phyloP scores from a whole-genome alignment of 192 early-diverging fungal species.

The Lobosporangium transversale region DNA sequence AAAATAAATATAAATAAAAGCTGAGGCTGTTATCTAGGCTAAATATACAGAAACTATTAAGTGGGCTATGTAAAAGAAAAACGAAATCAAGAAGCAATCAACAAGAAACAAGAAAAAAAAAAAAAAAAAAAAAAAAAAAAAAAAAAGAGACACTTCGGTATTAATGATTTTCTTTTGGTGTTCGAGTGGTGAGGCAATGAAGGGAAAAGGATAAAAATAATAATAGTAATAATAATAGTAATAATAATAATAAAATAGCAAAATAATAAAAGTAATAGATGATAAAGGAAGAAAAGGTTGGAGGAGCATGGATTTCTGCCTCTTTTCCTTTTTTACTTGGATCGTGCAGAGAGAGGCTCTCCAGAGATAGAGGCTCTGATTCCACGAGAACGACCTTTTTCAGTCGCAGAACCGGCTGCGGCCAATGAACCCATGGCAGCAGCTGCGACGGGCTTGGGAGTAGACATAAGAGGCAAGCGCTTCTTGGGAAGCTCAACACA shows the following conservation, averaged over 20 bases:
- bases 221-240: too few species aligned
- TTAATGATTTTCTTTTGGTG: slow-evolving; percentile 23
- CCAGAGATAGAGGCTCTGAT: slow-evolving; percentile 36
- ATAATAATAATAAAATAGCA: too few species aligned
- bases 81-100: slow-evolving; percentile 2
- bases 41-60: slow-evolving; percentile 23
- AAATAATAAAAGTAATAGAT: slow-evolving; percentile 2
- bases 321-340: slow-evolving; percentile 23
- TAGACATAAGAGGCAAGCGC: slow-evolving; percentile 69
- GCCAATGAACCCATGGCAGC: slow-evolving; percentile 1
- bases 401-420: slow-evolving; percentile 36
- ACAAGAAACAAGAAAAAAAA: slow-evolving; percentile 14
- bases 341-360: slow-evolving; percentile 13
- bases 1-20: slow-evolving; percentile 13
- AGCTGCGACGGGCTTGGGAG: slow-evolving; percentile 54
- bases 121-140: slow-evolving; percentile 13
- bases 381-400: slow-evolving; percentile 28
- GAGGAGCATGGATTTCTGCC: background rate
- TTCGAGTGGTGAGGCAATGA: background rate
- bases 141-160: slow-evolving; percentile 18
- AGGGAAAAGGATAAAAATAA: slow-evolving; percentile 7
- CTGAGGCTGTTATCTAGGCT: slow-evolving; percentile 15
- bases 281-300: background rate
- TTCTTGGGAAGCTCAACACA: slow-evolving; percentile 72
- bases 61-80: slow-evolving; percentile 6